Base-by-base conservation (phyloP, 805 yeast species). In the Pichia manshurica region DNA sequence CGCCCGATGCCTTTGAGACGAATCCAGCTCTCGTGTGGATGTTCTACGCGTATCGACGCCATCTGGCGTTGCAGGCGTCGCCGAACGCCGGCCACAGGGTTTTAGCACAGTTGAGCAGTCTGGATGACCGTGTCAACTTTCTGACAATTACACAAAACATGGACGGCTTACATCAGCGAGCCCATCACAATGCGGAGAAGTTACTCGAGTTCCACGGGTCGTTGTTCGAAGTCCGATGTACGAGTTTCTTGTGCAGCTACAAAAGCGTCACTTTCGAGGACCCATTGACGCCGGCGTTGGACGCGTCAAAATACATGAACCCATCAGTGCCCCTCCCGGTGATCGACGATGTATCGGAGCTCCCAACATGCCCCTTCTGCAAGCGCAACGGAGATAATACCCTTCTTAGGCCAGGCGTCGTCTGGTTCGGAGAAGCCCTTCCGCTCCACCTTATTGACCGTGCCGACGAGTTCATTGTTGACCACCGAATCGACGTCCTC, bases 11-110 rank as follows among this genome's bases (percentile, higher is more conserved):
- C 5, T 88, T 89, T 62, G 77, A 81, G 50, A 70, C 71, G 17
- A 90, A 88, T 60, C 96, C 96, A 0, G 86, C 87, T 0, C 69
- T 87, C 9, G 96, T 89, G 7, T 88, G 96, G 96, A 91, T 86
- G 60, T 88, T 85, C 57, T 88, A 89, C 63, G 72, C 87, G 4
- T 78, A 79, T 62, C 67, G 95, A 51, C 62, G 96, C 39, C 72
- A 67, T 41, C 70, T 70, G 42, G 90, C 96, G 0, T 66, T 86
- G 44, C 65, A 64, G 39, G 87, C 91, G 0, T 63, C 58, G 42
- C 96, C 96, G 0, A 88, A 88, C 58, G 62, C 58, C 9, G 96
- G 91, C 0, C 96, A 88, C 60, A 60, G 58, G 43, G 84, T 89
- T 2, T 64, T 88, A 41, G 82, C 91, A 0, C 72, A 74, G 59